phyloP scores from a whole-genome alignment of 2,329 filamentous ascomycete species.

The Didymella pinodella region DNA sequence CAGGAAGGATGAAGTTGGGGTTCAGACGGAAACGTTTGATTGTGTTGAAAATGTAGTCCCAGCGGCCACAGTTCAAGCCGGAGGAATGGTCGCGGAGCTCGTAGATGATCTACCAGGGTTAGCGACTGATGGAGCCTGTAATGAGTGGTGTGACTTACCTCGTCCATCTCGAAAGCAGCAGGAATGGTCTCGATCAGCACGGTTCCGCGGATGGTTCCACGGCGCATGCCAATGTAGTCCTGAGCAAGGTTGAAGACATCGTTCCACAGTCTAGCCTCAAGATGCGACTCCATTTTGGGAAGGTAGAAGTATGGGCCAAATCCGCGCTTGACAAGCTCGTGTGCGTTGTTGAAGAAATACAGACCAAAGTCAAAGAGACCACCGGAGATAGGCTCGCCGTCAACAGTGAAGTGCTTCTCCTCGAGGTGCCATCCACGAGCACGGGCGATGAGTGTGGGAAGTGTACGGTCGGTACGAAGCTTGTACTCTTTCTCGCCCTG shows the following conservation, averaged over 20 bases:
- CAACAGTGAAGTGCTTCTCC: constrained; percentile 96
- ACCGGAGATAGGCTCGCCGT: constrained; percentile 92
- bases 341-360: constrained; percentile 98
- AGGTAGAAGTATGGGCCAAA: constrained; percentile 97
- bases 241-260: constrained; percentile 96
- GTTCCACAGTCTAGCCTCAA: constrained; percentile 97
- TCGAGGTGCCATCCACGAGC: constrained; percentile 97
- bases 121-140: constrained; percentile 7
- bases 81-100: constrained; percentile 96
- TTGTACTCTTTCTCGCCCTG: constrained; percentile 96
- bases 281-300: constrained; percentile 97
- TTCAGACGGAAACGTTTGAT: constrained; percentile 99
- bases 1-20: constrained; percentile 89
- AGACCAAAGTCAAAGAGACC: constrained; percentile 96
- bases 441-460: constrained; percentile 91
- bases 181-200: constrained; percentile 98
- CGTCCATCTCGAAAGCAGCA: constrained; percentile 99
- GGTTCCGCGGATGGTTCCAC: constrained; percentile 92
- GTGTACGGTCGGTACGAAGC: constrained; percentile 85
- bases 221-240: constrained; percentile 87
- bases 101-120: constrained; percentile 79
- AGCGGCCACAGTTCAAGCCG: constrained; percentile 96
- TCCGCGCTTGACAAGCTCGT: constrained; percentile 83
- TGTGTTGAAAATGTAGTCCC: constrained; percentile 99
- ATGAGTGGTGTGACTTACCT: constrained; percentile 55